A percentile compares a stretch with the other conserved stretches of the same genome.
Conservation (phyloP, 768 basidiomycete species). For the Sporobolomyces roseus region DNA sequence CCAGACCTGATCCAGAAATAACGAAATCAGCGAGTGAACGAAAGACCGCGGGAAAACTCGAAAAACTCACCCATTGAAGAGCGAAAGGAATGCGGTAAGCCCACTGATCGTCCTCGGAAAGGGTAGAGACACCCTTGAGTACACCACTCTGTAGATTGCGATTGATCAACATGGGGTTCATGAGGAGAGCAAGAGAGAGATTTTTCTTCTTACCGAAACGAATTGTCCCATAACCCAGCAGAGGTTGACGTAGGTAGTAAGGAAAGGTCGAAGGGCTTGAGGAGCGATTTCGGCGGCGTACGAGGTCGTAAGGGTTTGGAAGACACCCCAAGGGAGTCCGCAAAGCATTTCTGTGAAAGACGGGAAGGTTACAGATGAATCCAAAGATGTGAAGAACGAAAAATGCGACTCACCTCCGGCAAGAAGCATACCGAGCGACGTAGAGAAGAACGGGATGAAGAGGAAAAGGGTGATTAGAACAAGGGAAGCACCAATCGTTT, state of each 20-base stretch:
- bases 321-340: constrained; percentile 26
- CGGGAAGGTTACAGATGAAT: too few species aligned
- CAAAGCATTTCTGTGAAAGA: constrained; percentile 36
- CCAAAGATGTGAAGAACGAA: too few species aligned
- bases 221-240: too few species aligned
- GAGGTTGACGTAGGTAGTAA: constrained; percentile 43
- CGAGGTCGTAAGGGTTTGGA: constrained; percentile 46
- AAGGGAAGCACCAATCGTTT: constrained; percentile 42
- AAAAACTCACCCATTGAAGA: constrained; percentile 44
- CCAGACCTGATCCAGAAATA: too few species aligned
- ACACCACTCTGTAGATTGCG: too few species aligned
- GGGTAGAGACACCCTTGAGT: constrained; percentile 29
- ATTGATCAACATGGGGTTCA: too few species aligned
- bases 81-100: constrained; percentile 38
- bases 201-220: too few species aligned
- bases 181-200: too few species aligned
- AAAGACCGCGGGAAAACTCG: too few species aligned
- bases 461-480: constrained; percentile 28
- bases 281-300: constrained; percentile 46
- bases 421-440: constrained; percentile 33
- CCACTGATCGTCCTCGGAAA: too few species aligned
- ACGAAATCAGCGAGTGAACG: too few species aligned
- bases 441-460: constrained; percentile 44
- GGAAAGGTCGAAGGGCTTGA: constrained; percentile 24
- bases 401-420: too few species aligned